Conservation (phyloP, 2,329 filamentous ascomycete genomes). For the Cladobotryum mycophilum region DNA sequence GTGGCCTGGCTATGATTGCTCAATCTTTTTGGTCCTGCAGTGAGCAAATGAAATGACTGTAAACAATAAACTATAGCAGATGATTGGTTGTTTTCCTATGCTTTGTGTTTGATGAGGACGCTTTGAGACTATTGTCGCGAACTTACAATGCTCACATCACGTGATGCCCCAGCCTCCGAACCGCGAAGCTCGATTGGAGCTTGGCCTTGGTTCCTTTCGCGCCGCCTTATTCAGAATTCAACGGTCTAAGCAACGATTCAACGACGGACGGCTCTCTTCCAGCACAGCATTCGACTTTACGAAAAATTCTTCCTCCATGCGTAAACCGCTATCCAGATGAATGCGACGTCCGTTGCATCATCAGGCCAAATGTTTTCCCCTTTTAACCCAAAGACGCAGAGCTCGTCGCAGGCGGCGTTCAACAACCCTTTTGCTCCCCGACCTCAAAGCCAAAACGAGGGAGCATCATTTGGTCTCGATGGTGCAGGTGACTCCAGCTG, state of each 20-base stretch:
- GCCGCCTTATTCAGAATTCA: no score
- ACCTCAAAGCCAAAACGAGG: constrained; percentile 14
- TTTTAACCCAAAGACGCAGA: constrained; percentile 30
- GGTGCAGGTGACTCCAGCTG: constrained; percentile 22
- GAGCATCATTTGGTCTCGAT: constrained; percentile 27
- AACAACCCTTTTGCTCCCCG: constrained; percentile 32
- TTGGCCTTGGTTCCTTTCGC: background rate
- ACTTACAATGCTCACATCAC: constrained; percentile 3
- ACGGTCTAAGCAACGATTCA: no score
- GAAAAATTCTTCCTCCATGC: constrained; percentile 24
- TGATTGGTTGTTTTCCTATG: no score
- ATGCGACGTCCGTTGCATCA: constrained; percentile 36
- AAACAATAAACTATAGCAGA: background rate
- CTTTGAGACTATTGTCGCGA: background rate
- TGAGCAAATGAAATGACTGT: background rate
- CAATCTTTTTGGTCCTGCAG: background rate
- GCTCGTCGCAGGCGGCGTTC: constrained; percentile 26
- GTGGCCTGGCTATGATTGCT: no score
- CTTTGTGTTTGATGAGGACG: no score
- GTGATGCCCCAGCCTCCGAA: constrained; percentile 6
- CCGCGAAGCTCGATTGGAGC: constrained; percentile 10
- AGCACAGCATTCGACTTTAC: constrained; percentile 3
- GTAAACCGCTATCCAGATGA: constrained; percentile 28
- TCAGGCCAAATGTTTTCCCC: constrained; percentile 34
- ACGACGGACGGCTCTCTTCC: background rate